Evolutionary conservation across 495 filamentous ascomycete species (phyloP), one percentile per base, ranked within the genome.

Genomic region (Stereocaulon alpinum): DNA sequence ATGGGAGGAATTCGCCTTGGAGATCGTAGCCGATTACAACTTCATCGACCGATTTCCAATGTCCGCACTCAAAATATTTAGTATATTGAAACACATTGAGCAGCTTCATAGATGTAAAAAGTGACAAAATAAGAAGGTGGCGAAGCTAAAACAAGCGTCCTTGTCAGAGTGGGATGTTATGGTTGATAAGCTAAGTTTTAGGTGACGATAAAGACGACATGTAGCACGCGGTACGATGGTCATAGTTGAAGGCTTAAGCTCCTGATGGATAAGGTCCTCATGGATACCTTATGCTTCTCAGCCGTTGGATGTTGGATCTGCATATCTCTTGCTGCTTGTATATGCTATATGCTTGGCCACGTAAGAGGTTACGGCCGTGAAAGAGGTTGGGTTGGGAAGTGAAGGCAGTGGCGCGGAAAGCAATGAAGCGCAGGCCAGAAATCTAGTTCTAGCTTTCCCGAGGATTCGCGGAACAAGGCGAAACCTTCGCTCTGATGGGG

Each of bases 381-480:
- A 1, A 30, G 47, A 30, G 4, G 42, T 44, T 44, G 18, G 42
- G 12, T 24, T 14, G 27, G 29, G 15, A 50, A 50, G 24, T 30
- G 11, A 4, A 48, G 20, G 20, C 27, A 50, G 47, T 50, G 47
- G 47, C 47, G 47, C 17, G 47, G 47, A 20, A 44, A 50, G 4
- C 34, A 37, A 37, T 11, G 34, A 50, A 50, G 27, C 47, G 47
- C 47, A 50, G 24, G 22, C 47, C 47, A 50, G 47, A 50, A n/a
- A 24, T 3, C 24, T 24, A n/a, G 27, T 50, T 49, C 18, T 27
- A 24, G 24, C 47, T 50, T 37, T 17, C 47, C 47, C 24, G 30
- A 32, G 47, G n/a, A n/a, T n/a, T n/a, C n/a, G n/a, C n/a, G n/a
- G 24, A 50, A 50, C 47, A 50, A 32, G 47, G 27, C 47, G 47